Percentiles rank a stretch among this genome's conserved stretches.
These are phyloP conservation scores for Colletotrichum trifolii DNA, from an alignment of 2,329 filamentous ascomycete genomes.

Conservation along the genomic window DNA sequence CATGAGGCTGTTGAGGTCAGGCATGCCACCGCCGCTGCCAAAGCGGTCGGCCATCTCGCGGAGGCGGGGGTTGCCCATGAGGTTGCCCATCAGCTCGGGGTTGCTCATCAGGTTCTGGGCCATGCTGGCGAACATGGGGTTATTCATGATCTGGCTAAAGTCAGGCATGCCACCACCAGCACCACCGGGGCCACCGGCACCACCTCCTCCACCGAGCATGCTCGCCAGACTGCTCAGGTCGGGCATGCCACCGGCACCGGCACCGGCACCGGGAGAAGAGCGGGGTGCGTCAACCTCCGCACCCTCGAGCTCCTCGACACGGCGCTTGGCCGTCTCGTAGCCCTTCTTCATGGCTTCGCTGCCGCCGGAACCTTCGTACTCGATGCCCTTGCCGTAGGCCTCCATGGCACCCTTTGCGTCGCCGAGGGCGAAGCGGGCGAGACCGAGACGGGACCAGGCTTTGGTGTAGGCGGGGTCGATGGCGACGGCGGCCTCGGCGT, in stretches of 20 bases:
- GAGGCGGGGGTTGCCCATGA: conserved; percentile 94
- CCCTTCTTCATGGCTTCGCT: conserved; percentile 98
- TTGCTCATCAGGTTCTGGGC: conserved; percentile 98
- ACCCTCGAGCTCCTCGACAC: conserved; percentile 81
- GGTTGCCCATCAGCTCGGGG: conserved; percentile 87
- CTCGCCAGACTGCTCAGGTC: conserved; percentile 77
- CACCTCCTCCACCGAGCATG: conserved; percentile 75
- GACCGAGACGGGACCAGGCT: conserved; percentile 92
- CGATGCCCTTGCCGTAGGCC: conserved; percentile 92
- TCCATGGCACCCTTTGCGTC: conserved; percentile 94
- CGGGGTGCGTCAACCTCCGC: conserved; percentile 58
- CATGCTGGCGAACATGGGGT: conserved; percentile 98
- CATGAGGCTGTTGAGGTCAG: conserved; percentile 88
- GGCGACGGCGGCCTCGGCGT: conserved; percentile 90
- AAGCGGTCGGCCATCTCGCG: conserved; percentile 89
- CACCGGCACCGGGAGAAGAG: conserved; percentile 47
- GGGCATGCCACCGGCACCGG: conserved; percentile 70
- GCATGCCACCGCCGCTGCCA: conserved; percentile 83
- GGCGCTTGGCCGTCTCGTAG: conserved; percentile 89
- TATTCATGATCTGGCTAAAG: conserved; percentile 88
- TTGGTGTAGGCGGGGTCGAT: conserved; percentile 96
- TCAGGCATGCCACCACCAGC: conserved; percentile 88
- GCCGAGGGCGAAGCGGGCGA: conserved; percentile 90
- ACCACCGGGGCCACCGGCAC: conserved; percentile 66
- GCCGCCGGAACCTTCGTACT: conserved; percentile 92